A percentile compares a stretch with the other conserved stretches of the same genome.
Conservation (phyloP, 352 stramenopile genomes). For the Phytophthora ohioensis region DNA sequence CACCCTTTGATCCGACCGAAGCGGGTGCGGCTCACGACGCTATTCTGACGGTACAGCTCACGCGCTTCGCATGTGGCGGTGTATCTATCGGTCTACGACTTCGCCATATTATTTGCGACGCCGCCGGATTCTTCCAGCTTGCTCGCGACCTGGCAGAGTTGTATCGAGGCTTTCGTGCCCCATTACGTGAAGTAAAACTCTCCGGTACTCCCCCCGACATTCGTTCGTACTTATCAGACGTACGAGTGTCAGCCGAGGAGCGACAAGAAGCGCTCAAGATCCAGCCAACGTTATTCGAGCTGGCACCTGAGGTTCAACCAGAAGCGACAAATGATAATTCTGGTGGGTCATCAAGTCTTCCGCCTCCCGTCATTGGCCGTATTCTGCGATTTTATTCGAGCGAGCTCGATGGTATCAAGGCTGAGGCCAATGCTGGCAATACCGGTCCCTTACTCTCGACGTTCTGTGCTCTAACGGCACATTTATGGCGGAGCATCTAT, state of each 20-base stretch:
- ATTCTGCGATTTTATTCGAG: conserved; percentile 21
- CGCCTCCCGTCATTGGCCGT: conserved; percentile 11
- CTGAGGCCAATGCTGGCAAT: background rate
- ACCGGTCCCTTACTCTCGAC: conserved; percentile 7
- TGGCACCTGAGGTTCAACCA: background rate
- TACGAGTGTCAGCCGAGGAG: conserved; percentile 6
- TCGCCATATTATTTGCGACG: conserved; percentile 37
- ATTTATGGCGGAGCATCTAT: conserved; percentile 25
- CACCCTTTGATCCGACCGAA: conserved; percentile 32
- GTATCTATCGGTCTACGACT: conserved; percentile 32
- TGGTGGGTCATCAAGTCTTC: background rate
- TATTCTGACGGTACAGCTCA: conserved; percentile 37
- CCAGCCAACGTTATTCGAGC: conserved; percentile 17
- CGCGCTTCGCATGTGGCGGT: conserved; percentile 27
- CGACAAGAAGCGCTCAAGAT: conserved; percentile 3
- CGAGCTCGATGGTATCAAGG: conserved; percentile 30
- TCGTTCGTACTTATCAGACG: conserved; percentile 12
- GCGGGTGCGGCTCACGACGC: conserved; percentile 18
- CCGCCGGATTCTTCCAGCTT: conserved; percentile 1
- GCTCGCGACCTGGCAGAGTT: no score
- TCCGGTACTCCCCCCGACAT: conserved; percentile 15
- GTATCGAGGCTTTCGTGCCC: no score
- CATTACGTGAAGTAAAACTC: no score
- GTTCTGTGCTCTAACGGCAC: conserved; percentile 21
- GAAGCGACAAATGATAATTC: background rate